Evolutionary conservation across 2,329 filamentous ascomycete genomes (phyloP), one percentile per base, ranked within the genome.

Genomic region (Sordariomycetes sp.): DNA sequence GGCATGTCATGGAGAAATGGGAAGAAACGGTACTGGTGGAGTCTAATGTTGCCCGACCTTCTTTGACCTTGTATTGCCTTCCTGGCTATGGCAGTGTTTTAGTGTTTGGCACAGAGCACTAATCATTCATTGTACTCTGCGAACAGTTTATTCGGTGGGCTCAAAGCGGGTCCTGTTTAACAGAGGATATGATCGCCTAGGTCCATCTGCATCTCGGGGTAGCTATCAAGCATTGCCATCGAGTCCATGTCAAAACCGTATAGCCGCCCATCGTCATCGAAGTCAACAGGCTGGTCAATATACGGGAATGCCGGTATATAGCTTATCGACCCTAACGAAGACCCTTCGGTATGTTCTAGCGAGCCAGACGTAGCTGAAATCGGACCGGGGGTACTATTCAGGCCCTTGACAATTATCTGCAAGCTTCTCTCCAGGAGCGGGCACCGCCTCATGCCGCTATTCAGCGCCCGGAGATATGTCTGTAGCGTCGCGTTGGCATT

Each of bases 351-450:
- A 7, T 46, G 40, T 3, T 14, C 40, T n/a, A n/a, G n/a, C 40
- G 16, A n/a, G 40, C n/a, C n/a, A n/a, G n/a, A n/a, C n/a, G n/a
- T n/a, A n/a, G n/a, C n/a, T n/a, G n/a, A n/a, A n/a, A n/a, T n/a
- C n/a, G n/a, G 40, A 6, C 18, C 40, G 2, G 14, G 14, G 14
- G 16, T 7, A 8, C 40, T 46, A 14, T 46, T 46, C 43, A 64
- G 62, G 32, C 64, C 58, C 22, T 59, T 62, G 12, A 54, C 62
- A 53, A 70, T 69, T 25, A 70, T 70, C 28, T 69, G 64, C 10
- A 71, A 60, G 56, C 68, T 70, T 3, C 64, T 55, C 54, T 68
- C 64, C 1, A 69, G 60, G 0, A 67, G 58, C 2, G 64, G 68
- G 60, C 68, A 71, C 12, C 60, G 63, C 14, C 50, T 61, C 22